Percentiles rank a stretch among this genome's conserved stretches.
phyloP scores from a whole-genome alignment of 352 stramenopile genomes.

The Phytophthora meadii region DNA sequence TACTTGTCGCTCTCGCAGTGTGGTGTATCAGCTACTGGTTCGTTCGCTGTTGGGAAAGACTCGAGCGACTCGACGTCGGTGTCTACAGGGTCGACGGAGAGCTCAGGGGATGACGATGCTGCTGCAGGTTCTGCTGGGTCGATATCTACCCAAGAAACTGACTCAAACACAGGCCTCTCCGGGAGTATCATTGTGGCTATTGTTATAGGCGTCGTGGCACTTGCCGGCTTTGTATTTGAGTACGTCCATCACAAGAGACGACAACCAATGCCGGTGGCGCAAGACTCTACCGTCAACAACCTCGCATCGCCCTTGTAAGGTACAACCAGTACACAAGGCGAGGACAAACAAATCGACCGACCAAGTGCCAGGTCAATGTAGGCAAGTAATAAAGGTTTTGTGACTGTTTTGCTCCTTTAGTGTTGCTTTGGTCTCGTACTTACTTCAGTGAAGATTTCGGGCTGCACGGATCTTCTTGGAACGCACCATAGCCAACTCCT shows the following conservation, averaged over 20 bases:
- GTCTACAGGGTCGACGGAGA: constrained; percentile 24
- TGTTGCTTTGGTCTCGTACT: constrained; percentile 2
- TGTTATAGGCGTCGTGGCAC: constrained; percentile 65
- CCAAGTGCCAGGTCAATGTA: constrained; percentile 34
- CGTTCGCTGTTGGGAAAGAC: constrained; percentile 25
- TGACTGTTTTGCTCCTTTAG: constrained; percentile 21
- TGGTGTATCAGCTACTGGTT: constrained; percentile 33
- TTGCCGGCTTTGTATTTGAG: constrained; percentile 76
- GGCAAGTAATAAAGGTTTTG: constrained; percentile 44
- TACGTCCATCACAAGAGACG: constrained; percentile 75
- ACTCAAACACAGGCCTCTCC: constrained; percentile 61
- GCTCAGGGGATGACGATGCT: constrained; percentile 10
- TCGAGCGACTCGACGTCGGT: constrained; percentile 26
- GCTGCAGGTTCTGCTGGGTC: constrained; percentile 25
- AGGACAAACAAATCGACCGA: constrained; percentile 28
- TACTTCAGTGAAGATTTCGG: constrained; percentile 36
- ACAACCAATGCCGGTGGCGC: constrained; percentile 34
- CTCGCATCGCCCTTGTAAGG: constrained; percentile 33
- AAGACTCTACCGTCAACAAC: constrained; percentile 30
- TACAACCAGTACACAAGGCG: constrained; percentile 9
- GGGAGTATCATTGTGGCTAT: constrained; percentile 76
- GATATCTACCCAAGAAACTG: constrained; percentile 59
- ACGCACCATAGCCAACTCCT: constrained; percentile 75
- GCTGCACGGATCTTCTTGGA: constrained; percentile 69
- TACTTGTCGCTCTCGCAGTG: constrained; percentile 61